Conservation (phyloP, 257 asterid species). For the Rhazya stricta region DNA sequence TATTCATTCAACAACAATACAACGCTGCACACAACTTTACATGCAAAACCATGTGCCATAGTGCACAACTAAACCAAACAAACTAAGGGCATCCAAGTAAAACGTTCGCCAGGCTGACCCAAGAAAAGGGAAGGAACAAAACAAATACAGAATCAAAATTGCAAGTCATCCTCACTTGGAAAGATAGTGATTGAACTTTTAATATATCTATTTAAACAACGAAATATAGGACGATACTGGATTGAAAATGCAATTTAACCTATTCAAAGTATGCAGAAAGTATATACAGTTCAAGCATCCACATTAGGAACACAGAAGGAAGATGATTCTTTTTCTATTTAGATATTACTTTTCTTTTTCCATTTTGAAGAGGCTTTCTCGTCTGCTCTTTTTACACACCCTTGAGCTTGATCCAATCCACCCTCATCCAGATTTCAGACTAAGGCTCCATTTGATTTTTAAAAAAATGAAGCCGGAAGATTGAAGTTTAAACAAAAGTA, state of each 20-base stretch:
- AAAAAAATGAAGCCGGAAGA: too few relatives aligned
- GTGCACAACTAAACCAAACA: background rate
- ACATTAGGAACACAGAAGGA: background rate
- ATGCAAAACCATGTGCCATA: background rate
- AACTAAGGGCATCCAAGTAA: background rate
- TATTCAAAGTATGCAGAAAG: background rate
- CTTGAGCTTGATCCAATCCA: background rate
- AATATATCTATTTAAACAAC: background rate
- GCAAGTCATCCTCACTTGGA: background rate
- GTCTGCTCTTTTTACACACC: background rate
- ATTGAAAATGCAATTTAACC: background rate
- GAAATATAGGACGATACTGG: background rate
- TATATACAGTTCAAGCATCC: background rate
- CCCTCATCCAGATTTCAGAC: background rate
- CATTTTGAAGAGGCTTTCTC: too few relatives aligned
- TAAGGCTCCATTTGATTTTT: too few relatives aligned
- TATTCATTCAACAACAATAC: background rate
- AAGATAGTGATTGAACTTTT: background rate
- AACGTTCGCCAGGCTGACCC: background rate
- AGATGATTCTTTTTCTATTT: background rate
- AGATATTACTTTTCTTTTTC: background rate
- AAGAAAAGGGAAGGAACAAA: background rate
- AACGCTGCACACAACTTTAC: background rate
- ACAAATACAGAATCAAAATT: background rate
- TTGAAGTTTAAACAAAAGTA: too few relatives aligned